Evolutionary conservation across 768 basidiomycete genomes (phyloP), one percentile per base, ranked within the genome.

Genomic region (Suillus hirtellus): DNA sequence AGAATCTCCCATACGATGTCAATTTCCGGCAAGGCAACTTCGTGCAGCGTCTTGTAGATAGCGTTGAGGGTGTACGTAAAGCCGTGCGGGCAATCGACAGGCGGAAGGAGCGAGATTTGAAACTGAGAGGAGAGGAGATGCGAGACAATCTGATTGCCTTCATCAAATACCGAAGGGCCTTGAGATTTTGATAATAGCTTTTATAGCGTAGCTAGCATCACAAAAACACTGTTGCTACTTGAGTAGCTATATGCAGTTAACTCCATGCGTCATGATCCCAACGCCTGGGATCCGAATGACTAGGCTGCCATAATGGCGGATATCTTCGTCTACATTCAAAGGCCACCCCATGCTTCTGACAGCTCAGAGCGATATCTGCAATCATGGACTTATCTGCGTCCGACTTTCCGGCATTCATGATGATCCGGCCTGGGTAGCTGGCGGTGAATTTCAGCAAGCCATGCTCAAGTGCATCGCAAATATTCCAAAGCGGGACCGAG

Each of bases 111-210:
- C 80, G 79, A 59, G 90, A 90, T 63, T 73, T 93, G 60, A 81
- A 83, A 65, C 66, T 84, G 68, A 81, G 88, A 68, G 92, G 89
- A 21, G 92, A 93, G 66, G 89, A 91, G 69, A 83, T 92, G 34
- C 78, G 86, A 63, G 89, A 90, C 64, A 93, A 94, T 71, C 72
- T 94, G 65, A 76, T 85, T 17, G 92, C 85, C 17, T 95, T 94
- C 67, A 82, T 93, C 60, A 77, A 87, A 70, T 95, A 95, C 73
- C 79, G 92, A 63, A 82, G 78, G 65, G 81, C 80, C 34, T 77
- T 94, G 60, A 71, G 78, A 67, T 69, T 83, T 21, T 64, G 38
- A 40, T 50, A 19, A n/a, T 44, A 15, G 44, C 37, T 40, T 38
- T 11, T 21, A 24, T n/a, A 56, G 55, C 15, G 40, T 55, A 15